Evolutionary conservation across 192 early-diverging fungal species (phyloP).

Genomic region (Entophlyctis luteolus): DNA sequence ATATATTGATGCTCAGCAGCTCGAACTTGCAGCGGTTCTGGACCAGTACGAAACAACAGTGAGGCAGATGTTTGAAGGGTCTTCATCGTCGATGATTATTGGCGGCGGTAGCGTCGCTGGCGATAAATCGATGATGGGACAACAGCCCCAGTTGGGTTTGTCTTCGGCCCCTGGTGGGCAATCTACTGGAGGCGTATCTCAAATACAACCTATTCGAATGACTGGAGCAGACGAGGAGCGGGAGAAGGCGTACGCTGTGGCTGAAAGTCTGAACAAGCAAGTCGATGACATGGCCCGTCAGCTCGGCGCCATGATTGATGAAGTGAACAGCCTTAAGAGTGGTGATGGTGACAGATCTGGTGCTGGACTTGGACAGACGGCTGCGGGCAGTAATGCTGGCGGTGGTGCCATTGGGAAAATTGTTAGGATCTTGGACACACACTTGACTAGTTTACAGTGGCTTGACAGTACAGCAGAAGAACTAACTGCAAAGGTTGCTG

Average conservation of each 20-base stretch:
- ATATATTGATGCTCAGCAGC: conserved; percentile 83
- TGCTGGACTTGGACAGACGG: conserved; percentile 21
- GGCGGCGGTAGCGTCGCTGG: background rate
- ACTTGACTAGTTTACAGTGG: conserved; percentile 91
- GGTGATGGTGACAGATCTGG: conserved; percentile 2
- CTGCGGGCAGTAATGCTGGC: background rate
- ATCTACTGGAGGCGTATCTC: background rate
- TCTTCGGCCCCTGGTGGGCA: background rate
- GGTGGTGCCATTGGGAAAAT: conserved; percentile 65
- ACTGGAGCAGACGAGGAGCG: conserved; percentile 78
- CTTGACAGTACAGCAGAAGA: conserved; percentile 66
- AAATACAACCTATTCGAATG: conserved; percentile 28
- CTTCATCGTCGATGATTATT: background rate
- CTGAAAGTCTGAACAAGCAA: conserved; percentile 80
- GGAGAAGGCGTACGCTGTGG: conserved; percentile 78
- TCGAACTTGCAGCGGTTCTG: conserved; percentile 71
- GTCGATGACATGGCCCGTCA: conserved; percentile 81
- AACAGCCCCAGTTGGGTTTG: background rate
- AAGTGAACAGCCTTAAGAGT: conserved; percentile 70
- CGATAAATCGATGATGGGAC: conserved; percentile 25
- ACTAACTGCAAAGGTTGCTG: conserved; percentile 56
- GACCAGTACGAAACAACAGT: conserved; percentile 77
- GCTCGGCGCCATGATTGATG: conserved; percentile 75
- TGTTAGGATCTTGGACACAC: conserved; percentile 83
- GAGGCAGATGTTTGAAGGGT: conserved; percentile 27